phyloP scores from a whole-genome alignment of 305 asterid species.

The Plantago coronopus region DNA sequence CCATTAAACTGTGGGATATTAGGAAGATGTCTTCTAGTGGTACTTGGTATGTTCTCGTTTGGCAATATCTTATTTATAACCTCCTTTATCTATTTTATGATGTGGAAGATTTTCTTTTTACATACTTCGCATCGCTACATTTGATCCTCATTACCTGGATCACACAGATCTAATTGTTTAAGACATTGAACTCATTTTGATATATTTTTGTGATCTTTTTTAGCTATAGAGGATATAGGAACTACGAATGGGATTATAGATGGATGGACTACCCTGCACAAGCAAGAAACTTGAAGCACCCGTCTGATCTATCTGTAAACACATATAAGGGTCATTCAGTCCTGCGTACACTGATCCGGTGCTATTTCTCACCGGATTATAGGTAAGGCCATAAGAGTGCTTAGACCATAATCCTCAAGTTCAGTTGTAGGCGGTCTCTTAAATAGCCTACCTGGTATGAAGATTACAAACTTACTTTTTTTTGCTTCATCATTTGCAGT shows the following conservation, averaged over 20 bases:
- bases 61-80: too few species aligned
- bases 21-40: slow-evolving; percentile 68
- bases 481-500: slow-evolving; percentile 40
- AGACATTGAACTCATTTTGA: neutral
- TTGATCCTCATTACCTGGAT: too few species aligned
- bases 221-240: slow-evolving; percentile 49
- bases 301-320: slow-evolving; percentile 67
- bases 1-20: slow-evolving; percentile 87
- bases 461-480: neutral
- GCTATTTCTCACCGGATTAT: slow-evolving; percentile 84
- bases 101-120: too few species aligned
- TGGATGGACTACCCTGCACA: slow-evolving; percentile 87
- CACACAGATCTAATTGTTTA: too few species aligned
- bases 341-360: slow-evolving; percentile 76
- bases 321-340: slow-evolving; percentile 86
- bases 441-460: neutral
- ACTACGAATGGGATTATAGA: slow-evolving; percentile 87
- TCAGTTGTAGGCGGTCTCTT: too few species aligned
- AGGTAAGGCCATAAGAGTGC: slow-evolving; percentile 62
- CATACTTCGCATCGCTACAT: too few species aligned
- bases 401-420: neutral
- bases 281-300: slow-evolving; percentile 69
- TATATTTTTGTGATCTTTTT: neutral
- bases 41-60: slow-evolving; percentile 37
- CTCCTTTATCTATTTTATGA: too few species aligned